Base-by-base conservation (phyloP, 306 rosid species). In the Lablab purpureus region DNA sequence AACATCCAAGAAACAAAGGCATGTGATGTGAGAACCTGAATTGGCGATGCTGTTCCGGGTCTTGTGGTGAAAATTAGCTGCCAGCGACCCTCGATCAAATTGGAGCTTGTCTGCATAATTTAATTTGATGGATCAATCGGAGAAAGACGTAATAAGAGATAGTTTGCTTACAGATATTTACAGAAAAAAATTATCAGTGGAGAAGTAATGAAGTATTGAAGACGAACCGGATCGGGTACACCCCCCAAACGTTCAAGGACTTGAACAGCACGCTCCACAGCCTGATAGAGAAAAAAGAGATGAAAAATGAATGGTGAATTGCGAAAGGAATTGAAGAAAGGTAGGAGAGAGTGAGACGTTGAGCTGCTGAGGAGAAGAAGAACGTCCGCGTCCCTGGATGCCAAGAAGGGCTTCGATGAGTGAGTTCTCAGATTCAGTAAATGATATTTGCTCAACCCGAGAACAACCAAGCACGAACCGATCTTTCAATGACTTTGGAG, bases 1-100 rank as follows among this genome's bases (percentile, higher is more conserved):
- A 21, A 25, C 71, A 51, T 75, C 19, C n/a, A 51, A 21, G 43
- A 81, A 45, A 47, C 13, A 74, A 47, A 72, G 52, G 25, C 60
- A 34, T 79, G 12, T 22, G 4, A 34, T 79, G 12, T 22, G 4
- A 3, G 36, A 71, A 92, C 97, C 90, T 94, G 98, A 84, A 94
- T 94, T 1, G 91, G 94, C 21, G 98, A 94, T 21, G 98, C 97
- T 22, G 98, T 87, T 77, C 93, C 94, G 5, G 98, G 98, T 82
- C 97, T 89, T 10, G 98, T 94, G 23, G 98, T 94, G 84, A 94
- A 94, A 80, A 94, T 87, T 69, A 94, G 81, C 80, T 94, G 97
- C 97, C 98, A 94, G 2, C 92, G 91, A 75, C 97, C 98, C 84
- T 94, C 97, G 59, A 94, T 89, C 17, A 92, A 85, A 75, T 73